These are phyloP conservation scores for Plasmodium gonderi DNA, from an alignment of 169 alveolate genomes.

Conservation along the genomic window DNA sequence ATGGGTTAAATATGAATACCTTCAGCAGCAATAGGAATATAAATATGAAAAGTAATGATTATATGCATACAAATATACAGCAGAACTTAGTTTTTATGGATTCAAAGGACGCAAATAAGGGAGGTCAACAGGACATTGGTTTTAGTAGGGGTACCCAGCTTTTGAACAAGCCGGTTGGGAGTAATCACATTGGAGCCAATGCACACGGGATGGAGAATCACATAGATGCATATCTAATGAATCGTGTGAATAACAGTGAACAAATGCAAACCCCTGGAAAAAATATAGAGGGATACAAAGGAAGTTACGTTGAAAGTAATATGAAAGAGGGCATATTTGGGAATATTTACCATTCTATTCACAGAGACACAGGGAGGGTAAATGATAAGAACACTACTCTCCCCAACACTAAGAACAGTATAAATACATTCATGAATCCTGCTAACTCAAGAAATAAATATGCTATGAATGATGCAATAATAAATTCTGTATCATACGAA, in stretches of 20 bases:
- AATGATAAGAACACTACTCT: background rate
- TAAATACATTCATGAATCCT: background rate
- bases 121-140: background rate
- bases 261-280: background rate
- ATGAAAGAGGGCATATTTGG: conserved; percentile 25
- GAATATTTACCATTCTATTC: conserved; percentile 9
- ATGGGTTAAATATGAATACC: conserved; percentile 8
- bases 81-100: conserved; percentile 9
- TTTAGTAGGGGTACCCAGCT: background rate
- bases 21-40: conserved; percentile 42
- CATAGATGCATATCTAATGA: background rate
- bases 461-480: background rate
- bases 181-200: background rate
- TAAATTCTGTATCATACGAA: background rate
- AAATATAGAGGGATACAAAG: background rate
- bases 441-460: background rate
- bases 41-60: conserved; percentile 10
- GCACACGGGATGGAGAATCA: background rate
- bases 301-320: background rate
- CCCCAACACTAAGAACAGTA: background rate
- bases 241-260: background rate
- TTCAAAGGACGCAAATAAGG: background rate
- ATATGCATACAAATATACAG: background rate
- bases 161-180: background rate
- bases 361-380: background rate